Conservation (phyloP, 2,329 filamentous ascomycete species). For the Aquanectria penicillioides region DNA sequence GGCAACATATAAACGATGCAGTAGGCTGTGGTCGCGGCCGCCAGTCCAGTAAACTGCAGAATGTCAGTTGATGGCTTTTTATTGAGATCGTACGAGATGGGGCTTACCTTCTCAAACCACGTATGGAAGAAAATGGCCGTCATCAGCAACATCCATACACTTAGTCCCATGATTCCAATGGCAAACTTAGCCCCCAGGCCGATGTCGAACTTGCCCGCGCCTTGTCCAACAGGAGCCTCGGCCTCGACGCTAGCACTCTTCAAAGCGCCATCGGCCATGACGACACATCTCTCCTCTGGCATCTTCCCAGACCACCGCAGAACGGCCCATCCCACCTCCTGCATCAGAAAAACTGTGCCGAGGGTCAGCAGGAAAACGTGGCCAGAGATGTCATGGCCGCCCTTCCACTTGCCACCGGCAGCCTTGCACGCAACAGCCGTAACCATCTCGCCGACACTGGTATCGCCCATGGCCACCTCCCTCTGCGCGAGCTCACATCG, state of each 20-base stretch:
- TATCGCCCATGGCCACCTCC: conserved; percentile 57
- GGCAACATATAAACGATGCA: conserved; percentile 64
- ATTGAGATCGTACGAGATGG: fast-evolving
- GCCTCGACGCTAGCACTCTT: conserved; percentile 66
- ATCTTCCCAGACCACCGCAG: conserved; percentile 51
- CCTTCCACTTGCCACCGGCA: conserved; percentile 84
- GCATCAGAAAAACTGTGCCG: conserved; percentile 81
- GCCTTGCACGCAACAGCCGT: conserved; percentile 85
- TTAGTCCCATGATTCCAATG: conserved; percentile 72
- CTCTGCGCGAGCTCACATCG: conserved; percentile 73
- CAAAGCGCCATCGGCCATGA: conserved; percentile 73
- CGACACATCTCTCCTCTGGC: conserved; percentile 72
- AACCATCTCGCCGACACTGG: conserved; percentile 63
- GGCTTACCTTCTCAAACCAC: conserved; percentile 90
- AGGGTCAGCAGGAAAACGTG: conserved; percentile 94
- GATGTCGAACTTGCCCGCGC: conserved; percentile 44
- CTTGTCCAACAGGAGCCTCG: conserved; percentile 37
- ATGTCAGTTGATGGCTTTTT: conserved; percentile 33
- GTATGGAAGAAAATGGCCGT: conserved; percentile 99
- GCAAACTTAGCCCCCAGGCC: conserved; percentile 66
- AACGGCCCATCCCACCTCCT: conserved; percentile 77
- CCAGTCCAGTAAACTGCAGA: conserved; percentile 62
- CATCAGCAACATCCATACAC: conserved; percentile 98
- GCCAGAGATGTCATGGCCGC: conserved; percentile 96
- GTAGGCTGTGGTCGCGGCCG: conserved; percentile 57